These are phyloP conservation scores for Deuterostichococcus epilithicus DNA, from an alignment of 139 green algal species.

Conservation along the genomic window DNA sequence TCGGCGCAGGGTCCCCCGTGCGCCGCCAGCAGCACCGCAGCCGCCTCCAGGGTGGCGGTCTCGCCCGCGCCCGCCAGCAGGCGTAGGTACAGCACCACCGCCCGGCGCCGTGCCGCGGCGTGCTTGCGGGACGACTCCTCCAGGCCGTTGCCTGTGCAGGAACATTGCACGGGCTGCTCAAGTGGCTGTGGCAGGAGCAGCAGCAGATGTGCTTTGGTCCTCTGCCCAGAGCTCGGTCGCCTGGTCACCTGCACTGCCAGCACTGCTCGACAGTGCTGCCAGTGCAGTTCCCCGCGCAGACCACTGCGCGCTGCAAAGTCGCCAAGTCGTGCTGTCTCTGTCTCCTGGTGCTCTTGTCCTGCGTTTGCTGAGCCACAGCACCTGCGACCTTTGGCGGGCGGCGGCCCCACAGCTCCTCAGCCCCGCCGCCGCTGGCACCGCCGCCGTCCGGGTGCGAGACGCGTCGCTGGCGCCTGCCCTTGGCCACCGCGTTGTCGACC, in stretches of 20 bases:
- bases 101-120: neutral
- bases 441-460: neutral
- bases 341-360: no score
- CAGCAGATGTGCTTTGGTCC: neutral
- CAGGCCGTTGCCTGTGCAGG: neutral
- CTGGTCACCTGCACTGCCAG: neutral
- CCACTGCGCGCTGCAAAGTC: no score
- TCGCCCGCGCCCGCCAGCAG: slow-evolving; percentile 1
- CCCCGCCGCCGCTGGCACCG: neutral
- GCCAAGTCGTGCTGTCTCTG: no score
- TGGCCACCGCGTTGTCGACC: neutral
- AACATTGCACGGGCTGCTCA: neutral
- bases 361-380: no score
- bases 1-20: neutral
- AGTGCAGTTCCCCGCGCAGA: no score
- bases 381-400: neutral
- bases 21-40: neutral
- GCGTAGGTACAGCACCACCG: neutral
- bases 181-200: neutral
- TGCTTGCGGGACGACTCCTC: slow-evolving; percentile 1
- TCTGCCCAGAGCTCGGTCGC: no score
- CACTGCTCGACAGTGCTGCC: no score
- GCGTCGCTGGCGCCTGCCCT: neutral
- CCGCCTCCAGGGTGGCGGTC: neutral
- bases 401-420: neutral